Base-by-base conservation (phyloP, 768 basidiomycete species). In the Melanogaster broomeanus region DNA sequence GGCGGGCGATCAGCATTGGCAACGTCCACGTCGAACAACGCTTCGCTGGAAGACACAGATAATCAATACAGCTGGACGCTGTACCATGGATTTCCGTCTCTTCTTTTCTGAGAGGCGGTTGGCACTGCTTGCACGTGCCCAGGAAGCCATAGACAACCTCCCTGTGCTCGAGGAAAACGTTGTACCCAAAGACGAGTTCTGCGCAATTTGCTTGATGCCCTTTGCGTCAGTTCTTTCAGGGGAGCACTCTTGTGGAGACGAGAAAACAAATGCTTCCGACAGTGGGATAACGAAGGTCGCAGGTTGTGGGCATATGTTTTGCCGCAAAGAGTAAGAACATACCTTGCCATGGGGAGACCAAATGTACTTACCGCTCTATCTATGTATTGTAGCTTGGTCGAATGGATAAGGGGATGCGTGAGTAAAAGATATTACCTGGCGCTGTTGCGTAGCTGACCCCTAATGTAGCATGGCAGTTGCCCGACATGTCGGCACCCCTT, bases 221-320 rank as follows among this genome's bases (percentile, higher is more conserved):
- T 85, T 87, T 51, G 67, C 72, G 13, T 48, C 69, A 1, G 67
- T 84, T 22, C 63, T 82, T 39, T 61, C 67, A n/a, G 45, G 42
- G n/a, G 70, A 51, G 5, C 9, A 19, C 3, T 18, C 45, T 12
- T 21, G 39, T 71, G 42, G 57, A 42, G 22, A n/a, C 24, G 56
- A 52, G 12, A 38, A 30, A n/a, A 43, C 51, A 33, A 55, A 45
- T n/a, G 48, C 35, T 8, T 45, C 44, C 31, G 56, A 59, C 19
- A 64, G 60, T 15, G 57, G 83, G 3, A 69, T 88, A 7, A 87
- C 85, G 1, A 84, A 79, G 61, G 69, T 89, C 0, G 63, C 59
- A 1, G 75, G 67, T 4, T 89, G 87, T 59, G 81, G 83, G 0
- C 87, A 89, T 66, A 61, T 84, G 7, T 88, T 89, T 62, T 89